Base-by-base conservation (phyloP, 2,329 filamentous ascomycete genomes). In the Fusarium sp. region DNA sequence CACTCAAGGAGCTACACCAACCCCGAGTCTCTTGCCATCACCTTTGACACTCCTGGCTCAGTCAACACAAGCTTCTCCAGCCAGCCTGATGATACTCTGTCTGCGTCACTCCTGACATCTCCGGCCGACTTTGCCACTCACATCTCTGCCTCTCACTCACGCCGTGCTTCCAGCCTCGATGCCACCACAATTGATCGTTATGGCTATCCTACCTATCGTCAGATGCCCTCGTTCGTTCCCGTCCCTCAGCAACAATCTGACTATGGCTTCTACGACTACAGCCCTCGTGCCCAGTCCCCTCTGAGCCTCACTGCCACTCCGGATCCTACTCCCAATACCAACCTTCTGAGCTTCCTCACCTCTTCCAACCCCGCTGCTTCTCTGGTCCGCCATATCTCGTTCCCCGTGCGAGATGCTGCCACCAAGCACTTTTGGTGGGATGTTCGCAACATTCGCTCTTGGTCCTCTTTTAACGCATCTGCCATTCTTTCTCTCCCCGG, bases 401-500 rank as follows among this genome's bases (percentile, higher is more conserved):
- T 92, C 80, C 91, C 84, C 73, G 86, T 87, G 78, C 90, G 87
- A 73, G 93, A 90, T 81, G 91, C 87, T 79, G 89, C 87, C 83
- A 92, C 89, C 78, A 94, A 92, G 81, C 91, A 97, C 85, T 98
- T 96, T 83, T 98, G 96, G 96, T 98, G 94, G 93, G 96, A 98
- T 79, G 89, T 97, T 66, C 93, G 96, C 76, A 96, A 97, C 81
- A 87, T 98, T 75, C 91, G 94, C 72, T 89, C 91, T 70, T 98
- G 96, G 96, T 89, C 89, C 58, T 89, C 90, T 76, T 98, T 98
- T 88, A 94, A 90, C 74, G 85, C 93, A 17, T 82, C 87, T 61
- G 90, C 91, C 65, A 91, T 98, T 80, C 87, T 92, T 75, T 86
- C 90, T 11, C 90, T 97, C 51, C 93, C 92, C 2, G 91, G 91